Conservation (phyloP, 192 early-diverging fungal genomes). For the Blastocladiella britannica region DNA sequence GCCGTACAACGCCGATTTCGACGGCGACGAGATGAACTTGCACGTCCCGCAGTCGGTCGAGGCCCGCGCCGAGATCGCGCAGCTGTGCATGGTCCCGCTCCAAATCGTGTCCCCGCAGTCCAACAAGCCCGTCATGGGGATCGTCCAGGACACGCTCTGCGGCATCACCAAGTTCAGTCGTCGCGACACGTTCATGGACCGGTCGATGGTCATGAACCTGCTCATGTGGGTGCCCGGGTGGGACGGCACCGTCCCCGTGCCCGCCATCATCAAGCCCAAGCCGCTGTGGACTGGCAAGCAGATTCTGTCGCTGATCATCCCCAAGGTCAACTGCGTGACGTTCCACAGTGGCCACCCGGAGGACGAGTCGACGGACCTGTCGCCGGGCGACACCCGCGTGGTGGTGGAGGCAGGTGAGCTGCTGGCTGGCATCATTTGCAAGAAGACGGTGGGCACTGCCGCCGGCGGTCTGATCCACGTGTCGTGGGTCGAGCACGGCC, state of each 20-base stretch:
- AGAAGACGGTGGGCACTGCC: constrained; percentile 75
- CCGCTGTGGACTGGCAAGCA: constrained; percentile 99
- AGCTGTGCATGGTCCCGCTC: constrained; percentile 94
- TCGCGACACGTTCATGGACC: constrained; percentile 69
- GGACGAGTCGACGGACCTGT: constrained; percentile 48
- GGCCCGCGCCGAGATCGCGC: constrained; percentile 80
- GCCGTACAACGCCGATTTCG: constrained; percentile 99
- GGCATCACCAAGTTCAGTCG: constrained; percentile 87
- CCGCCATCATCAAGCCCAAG: constrained; percentile 85
- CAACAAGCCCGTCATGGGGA: constrained; percentile 98
- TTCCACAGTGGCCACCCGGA: constrained; percentile 61
- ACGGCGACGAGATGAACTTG: constrained; percentile 99
- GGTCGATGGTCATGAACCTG: constrained; percentile 86
- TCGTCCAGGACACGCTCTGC: constrained; percentile 96
- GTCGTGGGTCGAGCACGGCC: constrained; percentile 82
- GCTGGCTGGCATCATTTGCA: constrained; percentile 83
- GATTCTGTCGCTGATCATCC: constrained; percentile 77
- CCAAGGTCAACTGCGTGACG: constrained; percentile 72
- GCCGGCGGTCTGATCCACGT: constrained; percentile 77
- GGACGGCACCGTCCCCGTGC: constrained; percentile 80
- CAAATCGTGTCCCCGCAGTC: constrained; percentile 94
- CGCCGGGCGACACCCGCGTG: constrained; percentile 78
- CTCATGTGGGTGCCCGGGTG: constrained; percentile 90
- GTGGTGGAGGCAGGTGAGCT: constrained; percentile 80
- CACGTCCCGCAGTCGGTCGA: constrained; percentile 95